Base-by-base conservation (phyloP, 345 rosid species). In the Populus tremula region DNA sequence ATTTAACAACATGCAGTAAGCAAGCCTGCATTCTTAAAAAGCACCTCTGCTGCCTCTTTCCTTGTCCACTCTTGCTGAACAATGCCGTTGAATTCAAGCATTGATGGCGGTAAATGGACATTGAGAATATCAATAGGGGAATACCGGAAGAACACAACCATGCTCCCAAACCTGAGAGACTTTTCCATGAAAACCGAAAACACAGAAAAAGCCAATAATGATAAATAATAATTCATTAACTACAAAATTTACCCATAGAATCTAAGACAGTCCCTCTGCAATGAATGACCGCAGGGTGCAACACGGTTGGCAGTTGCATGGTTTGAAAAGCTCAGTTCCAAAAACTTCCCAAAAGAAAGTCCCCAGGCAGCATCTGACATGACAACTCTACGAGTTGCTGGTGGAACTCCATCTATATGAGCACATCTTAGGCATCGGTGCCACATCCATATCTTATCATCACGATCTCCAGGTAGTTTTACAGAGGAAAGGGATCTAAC, bases 301-400 rank as follows among this genome's bases (percentile, higher is more conserved):
- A 96, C 91, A 56, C 99, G 98, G 81, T 94, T 94, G 7, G 99
- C 99, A 80, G 98, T 94, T 25, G 99, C 92, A 71, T 96, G 92
- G 80, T 96, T 96, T 5, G 99, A 94, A 84, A 96, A 94, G 87
- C 99, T 96, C 79, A 96, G 92, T 67, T 96, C 99, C 79, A 96
- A 82, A 82, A 96, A 96, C 83, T 96, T 96, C 73, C 99, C 99
- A 83, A 96, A 94, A 43, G 99, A 96, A 78, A 96, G 91, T 68
- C 98, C 98, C 99, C 99, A 94, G 2, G 99, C 99, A 75, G 98
- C 98, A 87, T 92, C 92, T 50, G 98, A 96, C 99, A 96, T 96
- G 41, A 94, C 92, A 62, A 96, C 93, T 85, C 98, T 88, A 50
- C 82, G 97, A 74, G 99, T 94, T 79, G 97, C 95, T 18, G 97